Evolutionary conservation across 805 yeast species (phyloP).

Genomic region (Tetrapisispora iriomotensis): DNA sequence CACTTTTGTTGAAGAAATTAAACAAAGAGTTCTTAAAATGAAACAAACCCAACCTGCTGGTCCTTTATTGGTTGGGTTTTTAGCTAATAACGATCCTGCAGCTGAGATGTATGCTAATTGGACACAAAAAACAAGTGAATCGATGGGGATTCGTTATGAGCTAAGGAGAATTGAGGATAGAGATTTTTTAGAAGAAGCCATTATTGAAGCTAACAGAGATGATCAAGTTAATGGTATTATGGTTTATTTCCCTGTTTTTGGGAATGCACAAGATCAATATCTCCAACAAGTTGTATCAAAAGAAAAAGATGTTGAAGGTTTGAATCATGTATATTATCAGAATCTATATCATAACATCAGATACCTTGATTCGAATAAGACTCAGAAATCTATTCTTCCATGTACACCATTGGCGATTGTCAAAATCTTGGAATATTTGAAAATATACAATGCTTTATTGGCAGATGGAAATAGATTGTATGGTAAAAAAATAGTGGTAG

Average conservation of each 20-base stretch:
- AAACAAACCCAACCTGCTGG: constrained; percentile 30
- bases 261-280: constrained; percentile 90
- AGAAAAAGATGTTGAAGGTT: constrained; percentile 93
- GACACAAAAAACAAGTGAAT: constrained; percentile 86
- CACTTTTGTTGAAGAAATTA: constrained; percentile 64
- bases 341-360: constrained; percentile 92
- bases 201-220: constrained; percentile 75
- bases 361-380: constrained; percentile 65
- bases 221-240: constrained; percentile 78
- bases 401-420: constrained; percentile 95
- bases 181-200: constrained; percentile 75
- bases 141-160: constrained; percentile 79
- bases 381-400: constrained; percentile 79
- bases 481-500: constrained; percentile 85
- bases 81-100: constrained; percentile 92
- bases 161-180: constrained; percentile 57
- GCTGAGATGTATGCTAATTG: constrained; percentile 91
- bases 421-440: constrained; percentile 81
- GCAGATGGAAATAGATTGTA: constrained; percentile 87
- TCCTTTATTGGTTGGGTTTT: constrained; percentile 81
- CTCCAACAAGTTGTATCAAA: constrained; percentile 85
- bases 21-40: constrained; percentile 43
- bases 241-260: constrained; percentile 96
- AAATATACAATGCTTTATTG: constrained; percentile 72
- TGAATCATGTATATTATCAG: constrained; percentile 82